Evolutionary conservation across 805 yeast genomes (phyloP).

Genomic region (Lipomyces anomalus): DNA sequence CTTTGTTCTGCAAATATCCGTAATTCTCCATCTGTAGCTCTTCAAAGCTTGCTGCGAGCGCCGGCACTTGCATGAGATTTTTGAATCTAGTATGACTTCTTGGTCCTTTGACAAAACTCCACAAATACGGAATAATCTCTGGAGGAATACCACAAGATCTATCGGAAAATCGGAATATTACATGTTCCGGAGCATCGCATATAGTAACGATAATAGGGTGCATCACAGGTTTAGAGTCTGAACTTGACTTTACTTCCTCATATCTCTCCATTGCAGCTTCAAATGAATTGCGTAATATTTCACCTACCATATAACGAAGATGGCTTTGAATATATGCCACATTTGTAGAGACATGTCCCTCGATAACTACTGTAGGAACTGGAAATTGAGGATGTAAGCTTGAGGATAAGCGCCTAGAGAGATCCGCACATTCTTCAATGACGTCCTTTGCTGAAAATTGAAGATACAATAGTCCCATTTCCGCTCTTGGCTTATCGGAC

Average conservation of each 20-base stretch:
- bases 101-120: conserved; percentile 58
- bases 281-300: conserved; percentile 75
- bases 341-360: conserved; percentile 56
- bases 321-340: conserved; percentile 86
- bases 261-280: conserved; percentile 67
- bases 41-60: conserved; percentile 30
- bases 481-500: conserved; percentile 36
- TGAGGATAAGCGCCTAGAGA: conserved; percentile 45
- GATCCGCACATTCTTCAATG: conserved; percentile 50
- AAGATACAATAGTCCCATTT: conserved; percentile 72
- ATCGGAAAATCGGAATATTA: conserved; percentile 76
- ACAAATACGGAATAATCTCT: conserved; percentile 55
- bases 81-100: conserved; percentile 27
- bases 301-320: conserved; percentile 79
- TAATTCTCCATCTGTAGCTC: conserved; percentile 27
- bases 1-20: not conserved
- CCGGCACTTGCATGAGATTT: conserved; percentile 30
- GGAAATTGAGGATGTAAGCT: conserved; percentile 49
- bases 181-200: conserved; percentile 57
- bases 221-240: conserved; percentile 36
- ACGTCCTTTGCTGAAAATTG: conserved; percentile 69
- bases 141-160: conserved; percentile 81
- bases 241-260: conserved; percentile 28
- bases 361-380: conserved; percentile 72
- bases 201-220: conserved; percentile 71